Evolutionary conservation across 306 rosid genomes (phyloP), one percentile per base, ranked within the genome.

Genomic region (Cyamopsis tetragonoloba): DNA sequence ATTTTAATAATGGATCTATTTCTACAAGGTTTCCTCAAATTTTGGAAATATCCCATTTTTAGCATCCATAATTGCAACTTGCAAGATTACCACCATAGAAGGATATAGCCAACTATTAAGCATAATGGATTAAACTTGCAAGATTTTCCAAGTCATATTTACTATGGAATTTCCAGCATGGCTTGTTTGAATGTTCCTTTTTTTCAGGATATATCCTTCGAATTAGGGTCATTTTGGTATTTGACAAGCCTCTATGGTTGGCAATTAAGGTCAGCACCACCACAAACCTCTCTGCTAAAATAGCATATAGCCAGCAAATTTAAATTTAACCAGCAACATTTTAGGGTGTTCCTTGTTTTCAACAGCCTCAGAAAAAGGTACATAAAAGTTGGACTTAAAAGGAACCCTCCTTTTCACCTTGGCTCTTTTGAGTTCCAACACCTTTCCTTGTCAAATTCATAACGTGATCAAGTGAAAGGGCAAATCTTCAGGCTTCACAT

Each of bases 261-360:
- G 68, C 17, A 54, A 66, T 59, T 46, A 66, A 74, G 66, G 43
- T 64, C 32, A 41, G 24, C 47, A 67, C 18, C 57, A 58, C 67
- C 81, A 60, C 75, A 73, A 68, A 72, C 15, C 22, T 60, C 43
- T 50, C 63, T 28, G 28, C 51, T 34, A 78, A 79, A 80, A 66
- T 58, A 80, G 80, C 43, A 59, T 35, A 20, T 32, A 48, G 2
- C 54, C 53, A 56, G 26, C 37, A 60, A 42, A 24, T n/a, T n/a
- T 53, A 53, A 28, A 66, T 51, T 62, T 23, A 47, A 69, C 81
- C 74, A 77, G 24, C 78, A 74, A 75, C 70, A 66, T 71, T 81
- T 77, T 77, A 83, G 80, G 75, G 32, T 39, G 31, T 66, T 58
- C 63, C 54, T 54, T 62, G 20, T 59, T 49, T 28, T 65, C 80